These are phyloP conservation scores for Botrytis pseudocinerea DNA, from an alignment of 2,329 filamentous ascomycete genomes.

Conservation along the genomic window DNA sequence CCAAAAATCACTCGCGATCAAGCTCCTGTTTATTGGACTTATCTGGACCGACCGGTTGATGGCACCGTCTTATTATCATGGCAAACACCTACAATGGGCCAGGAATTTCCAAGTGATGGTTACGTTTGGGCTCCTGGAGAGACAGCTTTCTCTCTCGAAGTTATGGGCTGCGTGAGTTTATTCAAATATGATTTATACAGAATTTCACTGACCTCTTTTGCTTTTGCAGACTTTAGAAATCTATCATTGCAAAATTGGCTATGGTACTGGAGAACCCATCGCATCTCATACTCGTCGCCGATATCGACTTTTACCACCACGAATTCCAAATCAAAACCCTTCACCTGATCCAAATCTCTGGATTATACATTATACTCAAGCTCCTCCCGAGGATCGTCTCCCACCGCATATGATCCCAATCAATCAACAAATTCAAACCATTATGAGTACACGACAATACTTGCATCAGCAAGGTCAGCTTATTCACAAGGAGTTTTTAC, in stretches of 20 bases:
- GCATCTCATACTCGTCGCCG: conserved; percentile 79
- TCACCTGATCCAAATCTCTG: conserved; percentile 80
- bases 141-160: conserved; percentile 71
- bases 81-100: conserved; percentile 75
- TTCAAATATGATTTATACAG: not conserved
- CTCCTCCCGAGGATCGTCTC: conserved; percentile 72
- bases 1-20: conserved; percentile 82
- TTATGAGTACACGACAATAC: conserved; percentile 62
- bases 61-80: conserved; percentile 83
- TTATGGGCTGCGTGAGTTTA: conserved; percentile 63
- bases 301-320: conserved; percentile 78
- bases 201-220: conserved; percentile 25
- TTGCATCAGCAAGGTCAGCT: conserved; percentile 78
- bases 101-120: conserved; percentile 84
- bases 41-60: conserved; percentile 78
- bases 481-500: conserved; percentile 89
- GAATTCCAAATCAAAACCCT: conserved; percentile 67
- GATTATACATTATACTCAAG: conserved; percentile 85
- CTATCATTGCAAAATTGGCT: conserved; percentile 79
- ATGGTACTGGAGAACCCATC: conserved; percentile 70
- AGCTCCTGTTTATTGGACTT: conserved; percentile 90
- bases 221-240: conserved; percentile 76
- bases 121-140: conserved; percentile 88
- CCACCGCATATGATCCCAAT: conserved; percentile 67
- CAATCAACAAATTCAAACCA: conserved; percentile 59